Percentiles rank a stretch among this genome's conserved stretches.
Conservation (phyloP, 257 asterid genomes). For the Capsicum baccatum region DNA sequence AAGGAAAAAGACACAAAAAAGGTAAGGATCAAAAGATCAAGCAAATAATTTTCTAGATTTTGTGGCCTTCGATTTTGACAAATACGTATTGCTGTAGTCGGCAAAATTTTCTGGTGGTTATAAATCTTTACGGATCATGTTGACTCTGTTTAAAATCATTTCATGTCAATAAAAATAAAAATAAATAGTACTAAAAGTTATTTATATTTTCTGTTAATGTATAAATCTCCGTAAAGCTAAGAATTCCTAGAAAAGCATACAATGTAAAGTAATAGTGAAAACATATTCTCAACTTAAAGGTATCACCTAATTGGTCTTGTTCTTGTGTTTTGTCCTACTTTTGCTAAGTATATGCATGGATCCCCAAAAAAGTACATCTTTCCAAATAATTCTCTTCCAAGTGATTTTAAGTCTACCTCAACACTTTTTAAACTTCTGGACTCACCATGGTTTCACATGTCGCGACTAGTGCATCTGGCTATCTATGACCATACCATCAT, state of each 20-base stretch:
- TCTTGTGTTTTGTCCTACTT: too few species aligned
- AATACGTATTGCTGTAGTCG: not conserved
- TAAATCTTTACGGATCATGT: not conserved
- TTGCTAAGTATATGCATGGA: too few species aligned
- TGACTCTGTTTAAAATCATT: not conserved
- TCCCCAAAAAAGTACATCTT: not conserved
- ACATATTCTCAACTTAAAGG: too few species aligned
- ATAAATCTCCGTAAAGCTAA: not conserved
- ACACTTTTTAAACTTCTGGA: not conserved
- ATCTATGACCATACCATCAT: not conserved
- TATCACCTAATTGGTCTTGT: too few species aligned
- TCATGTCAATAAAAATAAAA: not conserved
- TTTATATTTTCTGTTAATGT: not conserved
- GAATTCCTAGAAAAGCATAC: not conserved
- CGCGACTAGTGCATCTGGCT: not conserved
- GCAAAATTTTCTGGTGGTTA: not conserved
- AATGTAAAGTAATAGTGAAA: not conserved
- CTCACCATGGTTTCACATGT: not conserved
- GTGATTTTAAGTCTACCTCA: not conserved
- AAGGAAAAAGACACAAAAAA: conserved; percentile 4
- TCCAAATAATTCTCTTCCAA: not conserved
- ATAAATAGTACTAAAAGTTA: not conserved
- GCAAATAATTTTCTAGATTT: not conserved
- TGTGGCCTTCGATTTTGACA: not conserved
- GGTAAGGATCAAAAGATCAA: not conserved